Evolutionary conservation across 371 early-diverging fungal species (phyloP), one percentile per base, ranked within the genome.

Genomic region (Mortierella polycephala): DNA sequence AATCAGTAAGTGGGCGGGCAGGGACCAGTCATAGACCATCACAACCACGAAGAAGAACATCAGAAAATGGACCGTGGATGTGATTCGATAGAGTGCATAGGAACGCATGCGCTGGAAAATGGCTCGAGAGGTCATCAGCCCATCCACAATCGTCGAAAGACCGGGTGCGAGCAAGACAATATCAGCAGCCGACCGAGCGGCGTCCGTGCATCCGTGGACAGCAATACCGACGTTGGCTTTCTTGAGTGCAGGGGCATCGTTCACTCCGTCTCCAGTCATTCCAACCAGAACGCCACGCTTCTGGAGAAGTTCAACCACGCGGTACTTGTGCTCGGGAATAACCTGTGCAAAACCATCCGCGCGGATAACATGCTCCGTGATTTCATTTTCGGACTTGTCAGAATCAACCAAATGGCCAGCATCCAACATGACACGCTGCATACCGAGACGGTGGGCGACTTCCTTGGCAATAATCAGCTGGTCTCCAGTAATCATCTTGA

Each of bases 261-360:
- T 96, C 55, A 95, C 95, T 75, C 96, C 96, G 82, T 96, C 96
- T 42, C 89, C 89, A 18, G 96, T 96, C 95, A 96, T 96, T 66
- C 91, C 93, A 21, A 96, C 97, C 14, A 93, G 81, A 46, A 88
- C 71, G 7, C 89, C 89, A 46, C 82, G 81, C 64, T 85, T 83
- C 81, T 95, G 93, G 20, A 96, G 84, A 16, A 96, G 83, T 75
- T 93, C 91, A 4, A 98, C 96, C 45, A 98, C 95, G 64, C 94
- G 92, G 80, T 94, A 91, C 83, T 98, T 98, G 89, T 97, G 96
- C 85, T 98, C 98, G 30, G 99, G 97, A 82, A 92, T 93, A 44
- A 96, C 97, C 83, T 96, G 95, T 16, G 96, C 98, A 82, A 98
- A 98, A 44, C 97, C 97, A 82, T 98, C 98, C 16, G 94, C 93